phyloP scores from a whole-genome alignment of 2,329 filamentous ascomycete species.

The Epichloe gansuensis region DNA sequence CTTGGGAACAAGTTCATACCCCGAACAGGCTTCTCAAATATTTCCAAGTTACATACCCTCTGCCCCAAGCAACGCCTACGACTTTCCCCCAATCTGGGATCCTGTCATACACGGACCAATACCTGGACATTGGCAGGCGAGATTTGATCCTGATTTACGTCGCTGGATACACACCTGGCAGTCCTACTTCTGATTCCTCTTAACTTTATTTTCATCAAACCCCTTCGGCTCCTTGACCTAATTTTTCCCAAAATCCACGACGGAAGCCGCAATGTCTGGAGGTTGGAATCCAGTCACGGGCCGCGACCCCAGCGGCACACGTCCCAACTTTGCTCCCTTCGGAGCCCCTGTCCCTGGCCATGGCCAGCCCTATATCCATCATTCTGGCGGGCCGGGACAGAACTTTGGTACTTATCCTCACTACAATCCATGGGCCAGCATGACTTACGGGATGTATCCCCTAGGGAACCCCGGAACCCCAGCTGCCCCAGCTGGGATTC shows the following conservation, averaged over 20 bases:
- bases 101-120: constrained; percentile 18
- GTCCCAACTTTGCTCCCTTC: constrained; percentile 21
- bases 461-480: constrained; percentile 8
- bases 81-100: constrained; percentile 14
- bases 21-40: background rate
- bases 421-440: constrained; percentile 11
- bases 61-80: constrained; percentile 1
- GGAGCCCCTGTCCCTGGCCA: constrained; percentile 21
- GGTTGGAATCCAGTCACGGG: constrained; percentile 29
- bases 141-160: constrained; percentile 15
- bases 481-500: background rate
- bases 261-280: constrained; percentile 18
- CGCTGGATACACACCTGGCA: constrained; percentile 28
- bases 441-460: constrained; percentile 15
- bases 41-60: background rate
- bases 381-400: constrained; percentile 24
- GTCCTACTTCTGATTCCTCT: constrained; percentile 11
- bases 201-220: background rate
- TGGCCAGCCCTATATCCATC: constrained; percentile 26
- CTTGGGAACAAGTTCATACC: constrained; percentile 1
- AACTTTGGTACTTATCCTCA: constrained; percentile 16
- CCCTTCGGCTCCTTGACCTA: background rate
- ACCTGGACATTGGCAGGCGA: constrained; percentile 23
- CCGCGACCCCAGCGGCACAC: constrained; percentile 21
- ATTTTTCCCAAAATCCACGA: no score